Percentiles rank a stretch among this genome's conserved stretches.
These are phyloP conservation scores for Eucalyptus urophylla DNA, from an alignment of 345 rosid genomes.

Conservation along the genomic window DNA sequence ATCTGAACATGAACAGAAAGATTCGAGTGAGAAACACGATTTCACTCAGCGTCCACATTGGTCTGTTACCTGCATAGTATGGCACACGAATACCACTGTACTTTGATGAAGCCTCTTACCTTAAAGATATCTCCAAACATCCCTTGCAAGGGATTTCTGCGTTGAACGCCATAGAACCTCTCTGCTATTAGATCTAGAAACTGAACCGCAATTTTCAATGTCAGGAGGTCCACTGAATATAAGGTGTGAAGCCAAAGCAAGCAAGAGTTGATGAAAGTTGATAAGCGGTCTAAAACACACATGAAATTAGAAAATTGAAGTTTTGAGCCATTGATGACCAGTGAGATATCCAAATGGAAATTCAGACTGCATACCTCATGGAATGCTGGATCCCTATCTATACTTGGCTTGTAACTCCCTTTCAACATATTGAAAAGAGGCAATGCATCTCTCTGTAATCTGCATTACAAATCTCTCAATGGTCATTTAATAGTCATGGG, in stretches of 20 bases:
- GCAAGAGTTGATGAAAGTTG: background rate
- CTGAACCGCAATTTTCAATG: slow-evolving; percentile 21
- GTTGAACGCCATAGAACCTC: slow-evolving; percentile 69
- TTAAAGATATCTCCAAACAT: slow-evolving; percentile 83
- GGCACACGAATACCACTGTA: background rate
- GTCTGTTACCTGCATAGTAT: background rate
- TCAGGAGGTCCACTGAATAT: background rate
- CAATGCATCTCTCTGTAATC: slow-evolving; percentile 88
- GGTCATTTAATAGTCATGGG: background rate
- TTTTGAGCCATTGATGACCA: background rate
- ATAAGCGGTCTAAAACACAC: background rate
- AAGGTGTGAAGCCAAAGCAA: background rate
- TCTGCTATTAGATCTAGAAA: slow-evolving; percentile 77
- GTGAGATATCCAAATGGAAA: background rate
- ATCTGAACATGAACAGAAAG: slow-evolving; percentile 1
- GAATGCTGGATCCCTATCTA: slow-evolving; percentile 82
- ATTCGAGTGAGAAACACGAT: background rate
- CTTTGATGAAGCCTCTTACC: slow-evolving; percentile 11
- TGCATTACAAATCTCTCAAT: slow-evolving; percentile 7
- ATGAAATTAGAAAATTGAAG: background rate
- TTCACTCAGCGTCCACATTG: background rate
- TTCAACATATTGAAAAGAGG: slow-evolving; percentile 90
- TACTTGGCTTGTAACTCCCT: slow-evolving; percentile 47
- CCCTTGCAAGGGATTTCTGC: slow-evolving; percentile 77
- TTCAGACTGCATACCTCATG: slow-evolving; percentile 39